These are phyloP conservation scores for Capronia epimyces DNA, from an alignment of 2,329 filamentous ascomycete genomes.

Conservation along the genomic window DNA sequence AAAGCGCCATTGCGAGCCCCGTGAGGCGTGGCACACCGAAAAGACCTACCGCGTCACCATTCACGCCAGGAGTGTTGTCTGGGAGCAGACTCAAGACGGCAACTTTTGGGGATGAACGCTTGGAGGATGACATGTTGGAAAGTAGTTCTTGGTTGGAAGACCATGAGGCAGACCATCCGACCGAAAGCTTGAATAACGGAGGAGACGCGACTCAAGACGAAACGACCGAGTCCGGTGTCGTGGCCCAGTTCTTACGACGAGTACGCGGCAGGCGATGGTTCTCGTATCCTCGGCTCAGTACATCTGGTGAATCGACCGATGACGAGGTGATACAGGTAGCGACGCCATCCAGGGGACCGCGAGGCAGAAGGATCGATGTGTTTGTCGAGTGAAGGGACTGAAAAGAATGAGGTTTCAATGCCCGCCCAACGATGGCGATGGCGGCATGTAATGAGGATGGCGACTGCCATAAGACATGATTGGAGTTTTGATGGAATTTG, in stretches of 20 bases:
- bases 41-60: conserved; percentile 15
- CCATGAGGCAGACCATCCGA: not conserved
- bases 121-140: not conserved
- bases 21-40: conserved; percentile 5
- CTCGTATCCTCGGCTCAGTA: not conserved
- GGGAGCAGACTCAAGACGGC: conserved; percentile 13
- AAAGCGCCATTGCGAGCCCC: not conserved
- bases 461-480: too few relatives aligned
- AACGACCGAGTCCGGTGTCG: conserved; percentile 4
- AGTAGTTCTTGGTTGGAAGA: not conserved
- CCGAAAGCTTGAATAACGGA: not conserved
- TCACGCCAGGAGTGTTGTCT: conserved; percentile 14
- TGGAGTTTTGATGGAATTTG: too few relatives aligned
- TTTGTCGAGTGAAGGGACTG: not conserved
- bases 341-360: conserved; percentile 18
- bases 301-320: not conserved
- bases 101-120: not conserved
- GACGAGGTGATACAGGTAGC: conserved; percentile 14
- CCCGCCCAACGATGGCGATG: not conserved
- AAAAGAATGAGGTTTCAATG: not conserved
- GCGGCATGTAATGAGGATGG: not conserved
- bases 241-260: conserved; percentile 13
- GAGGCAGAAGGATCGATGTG: conserved; percentile 18
- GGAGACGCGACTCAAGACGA: not conserved
- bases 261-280: conserved; percentile 7